A percentile compares a stretch with the other conserved stretches of the same genome.
These are phyloP conservation scores for Macrocybe gigantea DNA, from an alignment of 768 basidiomycete genomes.

Conservation along the genomic window DNA sequence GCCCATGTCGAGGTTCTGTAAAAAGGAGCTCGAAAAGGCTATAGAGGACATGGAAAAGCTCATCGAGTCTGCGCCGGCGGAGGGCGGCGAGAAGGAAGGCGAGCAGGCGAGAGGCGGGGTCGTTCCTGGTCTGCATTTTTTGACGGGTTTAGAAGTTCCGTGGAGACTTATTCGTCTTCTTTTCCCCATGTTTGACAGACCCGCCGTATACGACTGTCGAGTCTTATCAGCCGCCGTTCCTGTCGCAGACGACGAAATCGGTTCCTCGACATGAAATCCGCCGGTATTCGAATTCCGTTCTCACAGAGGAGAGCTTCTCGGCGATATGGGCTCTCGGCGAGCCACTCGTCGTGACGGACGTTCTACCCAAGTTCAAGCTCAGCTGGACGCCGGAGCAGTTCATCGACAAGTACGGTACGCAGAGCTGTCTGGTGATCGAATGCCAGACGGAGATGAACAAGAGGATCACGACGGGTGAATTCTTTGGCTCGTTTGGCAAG, in stretches of 20 bases:
- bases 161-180: not conserved
- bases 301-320: conserved; percentile 58
- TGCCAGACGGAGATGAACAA: conserved; percentile 68
- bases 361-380: conserved; percentile 55
- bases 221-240: conserved; percentile 9
- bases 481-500: conserved; percentile 73
- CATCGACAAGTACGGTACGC: conserved; percentile 54
- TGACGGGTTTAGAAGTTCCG: not conserved
- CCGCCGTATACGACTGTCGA: not conserved
- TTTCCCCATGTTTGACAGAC: not conserved
- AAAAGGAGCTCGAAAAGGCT: conserved; percentile 54
- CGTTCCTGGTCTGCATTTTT: too few relatives aligned
- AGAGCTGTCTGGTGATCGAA: conserved; percentile 69
- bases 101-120: too few relatives aligned
- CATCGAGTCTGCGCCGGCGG: conserved; percentile 12
- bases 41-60: conserved; percentile 67
- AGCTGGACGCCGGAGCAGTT: conserved; percentile 83
- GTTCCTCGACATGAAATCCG: conserved; percentile 43
- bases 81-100: not conserved
- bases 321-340: conserved; percentile 66
- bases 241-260: conserved; percentile 13
- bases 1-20: conserved; percentile 74
- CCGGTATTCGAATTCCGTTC: conserved; percentile 37
- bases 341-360: conserved; percentile 69
- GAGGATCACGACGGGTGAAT: conserved; percentile 60